phyloP scores from a whole-genome alignment of 2,329 filamentous ascomycete genomes.

The Helicocarpus griseus region DNA sequence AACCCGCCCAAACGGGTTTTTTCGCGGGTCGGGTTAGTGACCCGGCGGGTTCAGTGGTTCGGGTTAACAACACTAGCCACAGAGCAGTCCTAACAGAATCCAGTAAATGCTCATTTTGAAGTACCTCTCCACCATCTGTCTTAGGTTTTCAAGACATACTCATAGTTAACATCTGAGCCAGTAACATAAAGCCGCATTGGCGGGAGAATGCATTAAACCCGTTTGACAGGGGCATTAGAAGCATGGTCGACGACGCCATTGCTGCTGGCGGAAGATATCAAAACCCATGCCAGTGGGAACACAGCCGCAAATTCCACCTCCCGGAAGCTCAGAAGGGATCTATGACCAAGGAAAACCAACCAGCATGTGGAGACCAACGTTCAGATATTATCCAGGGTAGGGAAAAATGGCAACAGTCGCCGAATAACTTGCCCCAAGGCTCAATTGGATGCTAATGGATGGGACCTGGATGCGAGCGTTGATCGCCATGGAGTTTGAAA shows the following conservation, averaged over 20 bases:
- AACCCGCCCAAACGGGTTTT: too few relatives aligned
- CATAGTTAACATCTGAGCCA: neutral
- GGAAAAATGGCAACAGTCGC: neutral
- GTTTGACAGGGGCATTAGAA: neutral
- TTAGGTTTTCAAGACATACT: too few relatives aligned
- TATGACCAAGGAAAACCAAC: neutral
- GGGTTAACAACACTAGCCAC: too few relatives aligned
- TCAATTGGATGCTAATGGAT: neutral
- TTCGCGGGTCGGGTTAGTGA: too few relatives aligned
- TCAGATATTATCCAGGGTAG: neutral
- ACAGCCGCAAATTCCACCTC: neutral
- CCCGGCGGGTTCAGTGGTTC: too few relatives aligned
- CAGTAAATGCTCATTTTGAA: too few relatives aligned
- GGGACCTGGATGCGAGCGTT: too few relatives aligned
- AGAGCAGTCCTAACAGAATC: too few relatives aligned
- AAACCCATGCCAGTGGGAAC: neutral
- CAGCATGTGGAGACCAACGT: neutral
- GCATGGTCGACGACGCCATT: neutral
- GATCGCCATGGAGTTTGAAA: too few relatives aligned
- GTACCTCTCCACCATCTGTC: too few relatives aligned
- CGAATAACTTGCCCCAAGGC: neutral
- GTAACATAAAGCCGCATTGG: neutral
- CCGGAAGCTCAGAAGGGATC: neutral
- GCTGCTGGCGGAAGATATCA: neutral
- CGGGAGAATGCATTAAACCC: neutral